phyloP scores from a whole-genome alignment of 106 monocot species.

The Allium fistulosum region DNA sequence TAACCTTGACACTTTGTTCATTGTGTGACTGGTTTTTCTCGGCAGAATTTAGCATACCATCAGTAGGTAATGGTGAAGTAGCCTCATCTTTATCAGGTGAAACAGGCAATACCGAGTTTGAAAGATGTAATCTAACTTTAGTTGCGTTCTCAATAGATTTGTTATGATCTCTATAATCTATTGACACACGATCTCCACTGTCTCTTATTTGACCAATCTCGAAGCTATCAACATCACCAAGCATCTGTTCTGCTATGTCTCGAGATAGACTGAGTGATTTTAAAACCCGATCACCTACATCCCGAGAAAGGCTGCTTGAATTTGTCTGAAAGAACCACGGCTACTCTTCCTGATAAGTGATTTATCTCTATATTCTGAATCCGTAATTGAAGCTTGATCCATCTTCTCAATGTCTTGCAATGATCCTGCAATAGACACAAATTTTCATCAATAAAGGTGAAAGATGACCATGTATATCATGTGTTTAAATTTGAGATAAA shows the following conservation, averaged over 20 bases:
- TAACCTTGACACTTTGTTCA: neutral
- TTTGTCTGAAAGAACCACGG: too few species aligned
- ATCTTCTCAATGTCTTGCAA: slow-evolving; percentile 3
- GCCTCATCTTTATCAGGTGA: too few species aligned
- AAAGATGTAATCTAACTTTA: neutral
- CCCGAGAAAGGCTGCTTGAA: slow-evolving; percentile 1
- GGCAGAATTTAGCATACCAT: slow-evolving; percentile 15
- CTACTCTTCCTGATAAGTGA: slow-evolving; percentile 4
- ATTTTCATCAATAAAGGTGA: neutral
- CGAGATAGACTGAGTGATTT: slow-evolving; percentile 35
- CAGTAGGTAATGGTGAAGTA: slow-evolving; percentile 14
- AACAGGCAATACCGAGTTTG: neutral
- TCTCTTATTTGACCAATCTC: slow-evolving; percentile 42
- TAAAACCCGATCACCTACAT: slow-evolving; percentile 28
- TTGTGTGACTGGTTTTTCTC: slow-evolving; percentile 9
- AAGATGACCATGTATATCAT: neutral
- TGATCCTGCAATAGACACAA: slow-evolving; percentile 1
- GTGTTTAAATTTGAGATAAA: neutral
- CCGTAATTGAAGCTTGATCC: neutral
- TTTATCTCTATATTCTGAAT: neutral
- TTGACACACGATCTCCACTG: slow-evolving; percentile 31
- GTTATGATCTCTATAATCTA: neutral
- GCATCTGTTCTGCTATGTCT: slow-evolving; percentile 27
- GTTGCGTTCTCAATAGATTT: slow-evolving; percentile 9
- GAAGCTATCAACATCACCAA: slow-evolving; percentile 37